phyloP scores from a whole-genome alignment of 2,329 filamentous ascomycete genomes.

The Fragosphaeria purpurea region DNA sequence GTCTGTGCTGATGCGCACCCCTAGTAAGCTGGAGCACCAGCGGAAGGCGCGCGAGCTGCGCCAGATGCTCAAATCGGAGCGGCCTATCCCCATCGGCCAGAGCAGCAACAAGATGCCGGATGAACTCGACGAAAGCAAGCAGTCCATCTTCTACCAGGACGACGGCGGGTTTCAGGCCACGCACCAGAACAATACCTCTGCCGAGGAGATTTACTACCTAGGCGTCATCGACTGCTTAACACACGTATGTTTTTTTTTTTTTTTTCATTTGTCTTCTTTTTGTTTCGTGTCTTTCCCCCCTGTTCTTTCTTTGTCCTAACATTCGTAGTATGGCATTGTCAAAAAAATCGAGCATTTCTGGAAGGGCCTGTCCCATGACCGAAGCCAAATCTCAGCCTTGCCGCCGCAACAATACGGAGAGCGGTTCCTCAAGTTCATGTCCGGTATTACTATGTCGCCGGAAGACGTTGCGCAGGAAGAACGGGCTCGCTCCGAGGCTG shows the following conservation, averaged over 20 bases:
- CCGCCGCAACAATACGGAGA: conserved; percentile 87
- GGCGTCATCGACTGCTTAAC: conserved; percentile 98
- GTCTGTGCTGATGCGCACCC: conserved; percentile 69
- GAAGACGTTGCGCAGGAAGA: conserved; percentile 60
- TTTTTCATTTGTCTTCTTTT: background rate
- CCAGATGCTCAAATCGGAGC: conserved; percentile 85
- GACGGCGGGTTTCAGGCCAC: conserved; percentile 91
- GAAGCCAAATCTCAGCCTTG: conserved; percentile 83
- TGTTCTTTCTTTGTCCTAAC: conserved; percentile 9
- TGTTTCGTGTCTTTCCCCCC: background rate
- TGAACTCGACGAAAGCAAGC: conserved; percentile 65
- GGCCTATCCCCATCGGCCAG: conserved; percentile 85
- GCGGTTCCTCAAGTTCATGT: conserved; percentile 87
- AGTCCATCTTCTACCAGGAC: conserved; percentile 82
- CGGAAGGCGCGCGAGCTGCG: conserved; percentile 84
- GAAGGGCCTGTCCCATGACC: conserved; percentile 81
- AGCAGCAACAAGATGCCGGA: conserved; percentile 80
- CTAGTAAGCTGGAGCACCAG: conserved; percentile 84
- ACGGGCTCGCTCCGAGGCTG: conserved; percentile 43
- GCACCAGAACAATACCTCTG: conserved; percentile 74
- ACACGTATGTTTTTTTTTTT: conserved; percentile 55
- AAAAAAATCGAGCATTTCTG: conserved; percentile 96
- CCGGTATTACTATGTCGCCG: conserved; percentile 76
- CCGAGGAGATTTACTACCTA: conserved; percentile 93
- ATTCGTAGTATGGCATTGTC: conserved; percentile 70